phyloP scores from a whole-genome alignment of 2,329 filamentous ascomycete species.

The Thielaviopsis punctulata region DNA sequence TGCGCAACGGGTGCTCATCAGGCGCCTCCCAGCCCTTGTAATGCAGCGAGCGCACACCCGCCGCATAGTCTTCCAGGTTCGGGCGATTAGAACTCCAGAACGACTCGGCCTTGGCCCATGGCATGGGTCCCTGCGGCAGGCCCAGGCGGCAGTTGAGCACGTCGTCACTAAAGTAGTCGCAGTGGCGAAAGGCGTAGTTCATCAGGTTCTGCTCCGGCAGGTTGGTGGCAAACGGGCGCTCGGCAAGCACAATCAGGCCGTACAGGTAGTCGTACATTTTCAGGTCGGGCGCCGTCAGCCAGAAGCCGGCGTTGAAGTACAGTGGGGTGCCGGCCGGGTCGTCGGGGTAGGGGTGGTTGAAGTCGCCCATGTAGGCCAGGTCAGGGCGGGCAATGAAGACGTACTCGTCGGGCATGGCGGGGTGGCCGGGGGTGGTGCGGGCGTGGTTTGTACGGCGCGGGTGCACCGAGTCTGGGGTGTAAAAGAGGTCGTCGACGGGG shows the following conservation, averaged over 20 bases:
- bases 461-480: conserved; percentile 16
- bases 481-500: conserved; percentile 23
- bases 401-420: conserved; percentile 18
- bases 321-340: conserved; percentile 14
- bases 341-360: conserved; percentile 22
- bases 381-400: conserved; percentile 21
- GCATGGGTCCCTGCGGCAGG: conserved; percentile 9
- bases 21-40: conserved; percentile 11
- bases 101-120: conserved; percentile 6
- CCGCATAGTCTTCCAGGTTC: conserved; percentile 4
- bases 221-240: conserved; percentile 21
- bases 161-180: conserved; percentile 10
- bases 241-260: conserved; percentile 18
- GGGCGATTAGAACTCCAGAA: conserved; percentile 11
- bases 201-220: conserved; percentile 26
- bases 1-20: not conserved
- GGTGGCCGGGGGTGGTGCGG: conserved; percentile 17
- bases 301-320: conserved; percentile 25
- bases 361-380: conserved; percentile 17
- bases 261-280: conserved; percentile 23
- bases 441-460: conserved; percentile 11
- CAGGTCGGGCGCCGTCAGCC: conserved; percentile 22
- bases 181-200: conserved; percentile 25
- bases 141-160: conserved; percentile 4
- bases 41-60: conserved; percentile 9